Conservation (phyloP, 2,329 filamentous ascomycete species). For the Claviceps quebecensis region DNA sequence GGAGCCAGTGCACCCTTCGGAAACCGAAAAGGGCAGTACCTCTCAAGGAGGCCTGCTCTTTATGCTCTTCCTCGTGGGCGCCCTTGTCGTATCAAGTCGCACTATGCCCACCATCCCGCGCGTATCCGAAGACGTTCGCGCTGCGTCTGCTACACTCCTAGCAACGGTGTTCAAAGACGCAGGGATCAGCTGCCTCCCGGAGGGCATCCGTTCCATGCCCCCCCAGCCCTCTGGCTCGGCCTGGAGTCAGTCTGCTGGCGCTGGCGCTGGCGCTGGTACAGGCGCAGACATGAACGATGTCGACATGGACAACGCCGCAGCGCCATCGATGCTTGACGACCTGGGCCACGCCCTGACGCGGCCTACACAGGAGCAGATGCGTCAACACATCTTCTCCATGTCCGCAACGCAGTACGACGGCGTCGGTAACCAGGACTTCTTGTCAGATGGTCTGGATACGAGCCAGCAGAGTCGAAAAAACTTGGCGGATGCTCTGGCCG, state of each 20-base stretch:
- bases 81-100: conserved; percentile 84
- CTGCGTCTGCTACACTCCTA: conserved; percentile 62
- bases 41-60: conserved; percentile 74
- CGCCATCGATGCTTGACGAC: conserved; percentile 49
- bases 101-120: conserved; percentile 58
- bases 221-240: conserved; percentile 38
- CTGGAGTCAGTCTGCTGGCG: conserved; percentile 27
- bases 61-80: conserved; percentile 93
- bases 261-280: conserved; percentile 27
- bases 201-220: conserved; percentile 30
- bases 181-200: conserved; percentile 37
- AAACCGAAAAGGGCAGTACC: conserved; percentile 44
- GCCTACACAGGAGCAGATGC: conserved; percentile 71
- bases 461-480: conserved; percentile 52
- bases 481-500: conserved; percentile 65
- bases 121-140: conserved; percentile 68
- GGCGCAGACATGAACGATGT: conserved; percentile 31
- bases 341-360: conserved; percentile 55
- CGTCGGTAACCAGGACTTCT: conserved; percentile 52
- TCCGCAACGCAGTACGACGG: conserved; percentile 81
- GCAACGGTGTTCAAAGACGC: conserved; percentile 74
- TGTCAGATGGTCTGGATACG: conserved; percentile 39
- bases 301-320: conserved; percentile 20
- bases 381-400: conserved; percentile 77
- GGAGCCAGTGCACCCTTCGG: conserved; percentile 20